A percentile compares a stretch with the other conserved stretches of the same genome.
Conservation (phyloP, 1,284 basidiomycete species). For the Caloboletus inedulis region DNA sequence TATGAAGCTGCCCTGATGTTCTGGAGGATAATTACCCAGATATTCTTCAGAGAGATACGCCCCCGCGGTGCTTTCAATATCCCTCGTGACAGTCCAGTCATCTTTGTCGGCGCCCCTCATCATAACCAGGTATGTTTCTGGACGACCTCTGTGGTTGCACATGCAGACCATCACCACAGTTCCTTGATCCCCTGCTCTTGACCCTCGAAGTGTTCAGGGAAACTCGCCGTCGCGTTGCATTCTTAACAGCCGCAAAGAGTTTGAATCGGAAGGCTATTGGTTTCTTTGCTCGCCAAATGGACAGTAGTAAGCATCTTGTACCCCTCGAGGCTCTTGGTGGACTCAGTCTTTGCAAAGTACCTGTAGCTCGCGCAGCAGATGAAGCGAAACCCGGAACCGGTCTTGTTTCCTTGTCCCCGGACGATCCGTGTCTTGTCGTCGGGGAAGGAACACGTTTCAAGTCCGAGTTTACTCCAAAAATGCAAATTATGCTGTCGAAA, state of each 20-base stretch:
- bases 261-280: slow-evolving; percentile 83
- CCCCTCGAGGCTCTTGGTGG: slow-evolving; percentile 1
- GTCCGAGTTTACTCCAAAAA: slow-evolving; percentile 73
- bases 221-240: slow-evolving; percentile 80
- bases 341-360: slow-evolving; percentile 54
- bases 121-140: slow-evolving; percentile 77
- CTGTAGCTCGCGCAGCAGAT: slow-evolving; percentile 92
- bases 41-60: slow-evolving; percentile 97
- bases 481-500: slow-evolving; percentile 90
- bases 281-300: slow-evolving; percentile 82
- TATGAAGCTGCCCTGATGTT: slow-evolving; percentile 72
- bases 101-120: slow-evolving; percentile 97
- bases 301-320: slow-evolving; percentile 70
- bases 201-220: slow-evolving; percentile 87
- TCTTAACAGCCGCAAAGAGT: slow-evolving; percentile 92
- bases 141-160: slow-evolving; percentile 1
- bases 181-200: slow-evolving; percentile 91
- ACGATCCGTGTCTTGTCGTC: slow-evolving; percentile 76
- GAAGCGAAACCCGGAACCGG: slow-evolving; percentile 80
- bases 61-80: slow-evolving; percentile 96
- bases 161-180: slow-evolving; percentile 48
- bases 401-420: slow-evolving; percentile 65
- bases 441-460: slow-evolving; percentile 83
- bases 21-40: slow-evolving; percentile 84
- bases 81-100: slow-evolving; percentile 87